Base-by-base conservation (phyloP, 352 stramenopile species). In the Peronosclerospora sorghi region DNA sequence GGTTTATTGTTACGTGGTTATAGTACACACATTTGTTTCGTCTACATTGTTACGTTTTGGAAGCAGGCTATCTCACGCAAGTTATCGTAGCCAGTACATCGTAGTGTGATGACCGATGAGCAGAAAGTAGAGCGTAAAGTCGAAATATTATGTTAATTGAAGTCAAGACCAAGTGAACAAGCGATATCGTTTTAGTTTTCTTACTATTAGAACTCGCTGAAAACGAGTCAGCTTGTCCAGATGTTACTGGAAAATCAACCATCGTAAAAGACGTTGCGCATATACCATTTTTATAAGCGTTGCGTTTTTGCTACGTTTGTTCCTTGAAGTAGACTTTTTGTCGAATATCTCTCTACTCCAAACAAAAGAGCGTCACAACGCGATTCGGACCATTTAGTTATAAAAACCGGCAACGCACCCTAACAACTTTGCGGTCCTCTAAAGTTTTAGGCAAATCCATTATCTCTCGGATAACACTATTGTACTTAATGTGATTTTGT, bases 401-500 rank as follows among this genome's bases (percentile, higher is more conserved):
- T 4, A 48, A 30, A 7, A 32, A 19, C 17, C 14, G 7, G 38
- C n/a, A 18, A 68, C 70, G n/a, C 51, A 90, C 77, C 40, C 75
- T 48, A 32, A 86, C 78, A 28, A 85, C 65, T 38, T 69, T 77
- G 19, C 56, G 62, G 36, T 89, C 74, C 54, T 91, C 81, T 14
- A 87, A 44, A 20, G 64, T 85, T 14, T 88, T 74, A 0, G 78
- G 78, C 30, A 94, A 50, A 39, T 89, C 76, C 23, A 94, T 43
- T 32, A 94, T 62, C 24, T 62, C 43, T 2, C 81, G 78, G 18
- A 91, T 56, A 12, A 71, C 61, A 46, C 88, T 91, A 56, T 94
- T 94, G 59, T 84, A 91, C 59, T 91, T 91, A 50, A 94, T 81
- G 37, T 94, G 81, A 39, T 87, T 60, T 36, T 91, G 78, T 8